A percentile compares a stretch with the other conserved stretches of the same genome.
Conservation (phyloP, 371 early-diverging fungal genomes). For the Saksenaea vasiformis region DNA sequence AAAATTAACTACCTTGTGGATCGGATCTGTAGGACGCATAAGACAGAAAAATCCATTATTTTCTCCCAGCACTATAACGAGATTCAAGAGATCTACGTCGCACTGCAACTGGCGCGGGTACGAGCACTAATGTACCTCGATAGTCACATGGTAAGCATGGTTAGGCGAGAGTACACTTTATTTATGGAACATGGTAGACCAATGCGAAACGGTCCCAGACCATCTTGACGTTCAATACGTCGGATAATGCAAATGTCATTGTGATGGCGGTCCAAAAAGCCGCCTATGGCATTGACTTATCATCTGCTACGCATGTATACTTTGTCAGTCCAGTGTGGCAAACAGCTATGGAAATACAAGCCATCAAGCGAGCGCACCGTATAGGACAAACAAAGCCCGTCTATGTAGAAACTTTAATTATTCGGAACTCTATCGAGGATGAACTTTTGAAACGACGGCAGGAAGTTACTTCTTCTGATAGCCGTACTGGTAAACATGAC, state of each 20-base stretch:
- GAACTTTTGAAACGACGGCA: constrained; percentile 47
- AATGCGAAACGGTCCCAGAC: constrained; percentile 58
- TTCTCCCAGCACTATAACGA: constrained; percentile 56
- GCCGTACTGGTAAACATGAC: constrained; percentile 3
- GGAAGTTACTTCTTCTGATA: constrained; percentile 23
- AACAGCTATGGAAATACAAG: constrained; percentile 66
- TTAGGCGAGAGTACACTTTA: too few species aligned
- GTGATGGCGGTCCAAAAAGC: constrained; percentile 72
- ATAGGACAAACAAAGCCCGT: constrained; percentile 84
- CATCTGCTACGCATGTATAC: constrained; percentile 70
- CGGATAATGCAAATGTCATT: constrained; percentile 60
- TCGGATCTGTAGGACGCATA: constrained; percentile 37
- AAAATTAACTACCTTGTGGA: constrained; percentile 62
- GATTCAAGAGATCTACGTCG: constrained; percentile 48
- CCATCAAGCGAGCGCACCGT: constrained; percentile 90
- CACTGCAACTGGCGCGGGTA: constrained; percentile 53
- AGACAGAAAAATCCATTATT: constrained; percentile 60
- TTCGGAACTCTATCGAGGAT: constrained; percentile 74
- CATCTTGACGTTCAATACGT: constrained; percentile 77
- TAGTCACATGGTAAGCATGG: constrained; percentile 44
- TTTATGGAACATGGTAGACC: constrained; percentile 19
- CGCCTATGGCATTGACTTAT: constrained; percentile 77
- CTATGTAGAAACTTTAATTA: constrained; percentile 75
- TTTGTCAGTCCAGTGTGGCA: constrained; percentile 76
- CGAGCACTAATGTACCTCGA: constrained; percentile 59